A percentile compares a stretch with the other conserved stretches of the same genome.
Conservation (phyloP, 768 basidiomycete genomes). For the Leccinum subtestaceum region DNA sequence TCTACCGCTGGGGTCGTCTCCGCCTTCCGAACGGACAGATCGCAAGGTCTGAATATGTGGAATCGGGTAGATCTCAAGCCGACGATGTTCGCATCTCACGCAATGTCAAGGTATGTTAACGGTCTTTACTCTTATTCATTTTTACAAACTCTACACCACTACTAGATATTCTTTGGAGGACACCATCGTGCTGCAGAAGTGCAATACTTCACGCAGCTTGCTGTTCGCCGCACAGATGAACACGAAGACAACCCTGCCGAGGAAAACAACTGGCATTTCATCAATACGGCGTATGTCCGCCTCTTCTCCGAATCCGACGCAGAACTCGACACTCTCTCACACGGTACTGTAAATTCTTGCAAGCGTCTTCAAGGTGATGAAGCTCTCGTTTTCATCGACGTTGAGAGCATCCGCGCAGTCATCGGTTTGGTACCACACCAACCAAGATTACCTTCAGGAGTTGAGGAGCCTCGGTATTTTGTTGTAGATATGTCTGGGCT, state of each 20-base stretch:
- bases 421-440: not conserved
- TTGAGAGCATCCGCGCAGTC: not conserved
- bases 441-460: not conserved
- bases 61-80: not conserved
- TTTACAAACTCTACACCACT: no score
- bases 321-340: not conserved
- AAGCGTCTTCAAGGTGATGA: not conserved
- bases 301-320: not conserved
- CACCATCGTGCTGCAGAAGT: not conserved
- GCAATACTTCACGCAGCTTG: no score
- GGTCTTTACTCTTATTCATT: no score
- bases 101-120: not conserved
- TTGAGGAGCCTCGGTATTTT: not conserved
- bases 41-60: not conserved
- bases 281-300: not conserved
- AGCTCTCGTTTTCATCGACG: not conserved
- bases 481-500: not conserved
- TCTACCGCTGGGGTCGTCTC: not conserved
- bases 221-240: no score
- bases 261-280: not conserved
- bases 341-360: not conserved
- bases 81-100: not conserved
- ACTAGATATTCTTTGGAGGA: not conserved
- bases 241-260: no score
- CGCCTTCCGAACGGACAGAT: not conserved